phyloP scores from a whole-genome alignment of 805 yeast species.

The Yarrowia sp. region DNA sequence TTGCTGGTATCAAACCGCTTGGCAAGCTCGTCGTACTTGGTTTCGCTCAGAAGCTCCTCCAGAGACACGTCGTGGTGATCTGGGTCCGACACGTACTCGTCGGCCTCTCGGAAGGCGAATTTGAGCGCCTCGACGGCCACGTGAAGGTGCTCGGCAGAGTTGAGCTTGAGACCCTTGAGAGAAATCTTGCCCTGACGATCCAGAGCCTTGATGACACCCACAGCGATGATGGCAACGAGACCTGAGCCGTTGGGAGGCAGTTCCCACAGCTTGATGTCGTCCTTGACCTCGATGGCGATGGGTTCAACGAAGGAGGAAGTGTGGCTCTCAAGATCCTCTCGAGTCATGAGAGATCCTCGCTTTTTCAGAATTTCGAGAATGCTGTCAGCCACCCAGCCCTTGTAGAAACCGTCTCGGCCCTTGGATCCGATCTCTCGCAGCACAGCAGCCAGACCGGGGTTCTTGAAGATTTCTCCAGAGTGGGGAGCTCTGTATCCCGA shows the following conservation, averaged over 20 bases:
- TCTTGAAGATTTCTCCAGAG: slow-evolving; percentile 64
- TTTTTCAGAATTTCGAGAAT: slow-evolving; percentile 61
- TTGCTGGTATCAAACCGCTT: slow-evolving; percentile 54
- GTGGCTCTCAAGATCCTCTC: slow-evolving; percentile 65
- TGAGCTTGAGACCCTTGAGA: slow-evolving; percentile 57
- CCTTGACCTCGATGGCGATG: slow-evolving; percentile 53
- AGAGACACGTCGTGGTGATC: slow-evolving; percentile 51
- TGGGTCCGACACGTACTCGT: slow-evolving; percentile 73
- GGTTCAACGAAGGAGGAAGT: slow-evolving; percentile 71
- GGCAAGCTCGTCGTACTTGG: slow-evolving; percentile 61
- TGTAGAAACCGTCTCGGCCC: slow-evolving; percentile 73
- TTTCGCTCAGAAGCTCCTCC: slow-evolving; percentile 55
- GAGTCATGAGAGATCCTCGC: slow-evolving; percentile 63
- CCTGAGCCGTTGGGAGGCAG: slow-evolving; percentile 89
- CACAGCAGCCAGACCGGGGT: slow-evolving; percentile 61
- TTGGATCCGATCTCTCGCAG: slow-evolving; percentile 58
- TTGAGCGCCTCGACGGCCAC: slow-evolving; percentile 73
- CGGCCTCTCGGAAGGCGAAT: slow-evolving; percentile 75
- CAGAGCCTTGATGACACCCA: slow-evolving; percentile 68
- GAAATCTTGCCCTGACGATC: slow-evolving; percentile 55
- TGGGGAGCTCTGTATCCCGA: slow-evolving; percentile 54
- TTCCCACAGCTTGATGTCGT: slow-evolving; percentile 70
- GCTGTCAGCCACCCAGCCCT: slow-evolving; percentile 71
- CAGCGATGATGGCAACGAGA: slow-evolving; percentile 71
- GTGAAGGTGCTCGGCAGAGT: slow-evolving; percentile 74